Evolutionary conservation across 2,329 filamentous ascomycete species (phyloP), one percentile per base, ranked within the genome.

Genomic region (Beauveria asiatica): DNA sequence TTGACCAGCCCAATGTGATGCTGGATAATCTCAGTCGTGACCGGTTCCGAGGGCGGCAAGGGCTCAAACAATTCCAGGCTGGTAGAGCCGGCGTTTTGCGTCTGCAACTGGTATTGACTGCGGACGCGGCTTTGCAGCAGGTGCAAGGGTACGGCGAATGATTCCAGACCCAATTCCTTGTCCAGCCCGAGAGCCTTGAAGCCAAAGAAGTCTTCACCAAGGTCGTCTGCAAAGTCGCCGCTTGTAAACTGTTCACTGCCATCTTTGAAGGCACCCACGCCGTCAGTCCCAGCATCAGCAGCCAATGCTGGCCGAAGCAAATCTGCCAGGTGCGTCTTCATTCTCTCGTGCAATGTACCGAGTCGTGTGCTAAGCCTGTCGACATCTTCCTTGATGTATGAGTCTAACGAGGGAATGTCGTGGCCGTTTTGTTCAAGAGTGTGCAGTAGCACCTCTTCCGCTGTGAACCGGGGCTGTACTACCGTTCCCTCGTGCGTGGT

Each of bases 181-280:
- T 96, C 92, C 61, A 99, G 82, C 48, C 94, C 94, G 50, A 99
- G 83, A 62, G 96, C 92, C 70, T 92, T 92, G 83, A 99, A 97
- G 30, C 94, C 94, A 69, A 99, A 99, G 82, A 97, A 99, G 75
- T 99, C 94, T 77, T 99, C 94, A 63, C 92, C 93, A 13, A 99
- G 88, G 67, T 99, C 94, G 71, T 97, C 94, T 0, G 94, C 94
- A 72, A 99, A 99, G 73, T 99, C 94, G 63, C 94, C 94, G 50
- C 90, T 91, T 52, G 97, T 87, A 67, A 97, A 99, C 70, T 97
- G 94, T 65, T 99, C 94, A 73, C 92, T 96, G 65, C 92, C 93
- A 68, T 99, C 94, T 64, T 95, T 91, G 80, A 99, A 99, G 7
- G 92, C 90, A 60, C 88, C 89, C 5, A 88, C 92, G 41, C 92